phyloP scores from a whole-genome alignment of 306 rosid species.

The Arachis stenosperma region DNA sequence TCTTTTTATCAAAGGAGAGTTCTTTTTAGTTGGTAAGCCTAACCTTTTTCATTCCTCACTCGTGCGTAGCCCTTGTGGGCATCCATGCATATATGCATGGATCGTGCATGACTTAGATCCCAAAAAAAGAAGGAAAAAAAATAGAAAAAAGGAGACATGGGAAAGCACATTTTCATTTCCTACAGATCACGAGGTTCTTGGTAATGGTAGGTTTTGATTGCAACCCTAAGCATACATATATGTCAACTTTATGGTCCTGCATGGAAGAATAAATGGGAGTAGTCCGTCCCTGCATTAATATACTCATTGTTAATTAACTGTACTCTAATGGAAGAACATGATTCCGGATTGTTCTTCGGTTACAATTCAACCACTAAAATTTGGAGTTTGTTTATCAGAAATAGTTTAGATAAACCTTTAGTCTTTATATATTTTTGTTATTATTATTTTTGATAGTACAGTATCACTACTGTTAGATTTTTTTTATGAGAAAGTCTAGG shows the following conservation, averaged over 20 bases:
- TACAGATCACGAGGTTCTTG: conserved; percentile 65
- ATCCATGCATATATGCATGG: conserved; percentile 54
- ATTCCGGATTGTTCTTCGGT: no score
- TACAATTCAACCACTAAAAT: no score
- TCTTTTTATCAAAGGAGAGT: conserved; percentile 12
- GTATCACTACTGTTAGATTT: no score
- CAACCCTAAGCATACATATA: conserved; percentile 24
- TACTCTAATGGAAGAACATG: not conserved
- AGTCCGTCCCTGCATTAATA: conserved; percentile 39
- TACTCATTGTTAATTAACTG: conserved; percentile 26
- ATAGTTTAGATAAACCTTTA: no score
- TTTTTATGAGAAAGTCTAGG: no score
- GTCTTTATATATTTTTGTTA: no score
- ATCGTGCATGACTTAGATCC: conserved; percentile 58
- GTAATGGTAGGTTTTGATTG: conserved; percentile 31
- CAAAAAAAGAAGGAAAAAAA: no score
- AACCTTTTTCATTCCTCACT: conserved; percentile 69
- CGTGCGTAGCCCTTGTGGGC: conserved; percentile 51
- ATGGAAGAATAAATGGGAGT: not conserved
- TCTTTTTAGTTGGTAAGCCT: conserved; percentile 43
- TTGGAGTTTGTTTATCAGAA: no score
- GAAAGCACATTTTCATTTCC: conserved; percentile 34
- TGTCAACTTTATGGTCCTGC: conserved; percentile 23
- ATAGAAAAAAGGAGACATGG: conserved; percentile 37
- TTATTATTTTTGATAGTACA: no score